Evolutionary conservation across 2,329 filamentous ascomycete genomes (phyloP).

Genomic region (Hawksworthiomyces lignivorus): DNA sequence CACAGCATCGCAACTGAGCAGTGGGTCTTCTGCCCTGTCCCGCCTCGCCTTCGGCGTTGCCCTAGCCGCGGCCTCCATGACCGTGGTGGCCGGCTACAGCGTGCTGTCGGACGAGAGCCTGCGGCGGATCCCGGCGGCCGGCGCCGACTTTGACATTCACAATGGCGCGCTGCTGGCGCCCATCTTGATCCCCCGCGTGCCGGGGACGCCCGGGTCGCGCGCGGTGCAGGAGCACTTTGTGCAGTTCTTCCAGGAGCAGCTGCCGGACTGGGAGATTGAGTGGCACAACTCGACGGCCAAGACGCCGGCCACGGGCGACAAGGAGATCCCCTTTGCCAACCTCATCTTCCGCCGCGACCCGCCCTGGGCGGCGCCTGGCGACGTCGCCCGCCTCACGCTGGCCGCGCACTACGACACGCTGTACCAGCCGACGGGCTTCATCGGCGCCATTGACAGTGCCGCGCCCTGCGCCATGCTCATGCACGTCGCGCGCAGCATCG

Average conservation of each 20-base stretch:
- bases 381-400: slow-evolving; percentile 73
- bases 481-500: slow-evolving; percentile 74
- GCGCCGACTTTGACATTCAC: slow-evolving; percentile 70
- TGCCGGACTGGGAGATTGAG: slow-evolving; percentile 72
- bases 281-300: slow-evolving; percentile 86
- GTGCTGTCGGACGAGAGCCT: slow-evolving; percentile 69
- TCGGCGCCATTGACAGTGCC: slow-evolving; percentile 89
- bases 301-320: slow-evolving; percentile 66
- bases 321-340: slow-evolving; percentile 75
- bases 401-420: slow-evolving; percentile 94
- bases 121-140: slow-evolving; percentile 61
- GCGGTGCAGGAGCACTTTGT: slow-evolving; percentile 74
- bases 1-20: too few relatives aligned
- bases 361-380: slow-evolving; percentile 66
- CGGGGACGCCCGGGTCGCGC: slow-evolving; percentile 69
- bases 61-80: slow-evolving; percentile 13
- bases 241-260: slow-evolving; percentile 65
- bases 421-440: slow-evolving; percentile 71
- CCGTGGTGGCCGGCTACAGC: slow-evolving; percentile 31
- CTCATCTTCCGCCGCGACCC: slow-evolving; percentile 83
- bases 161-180: slow-evolving; percentile 71
- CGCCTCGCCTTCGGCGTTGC: too few relatives aligned
- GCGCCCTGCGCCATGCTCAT: slow-evolving; percentile 91
- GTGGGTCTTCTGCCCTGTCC: too few relatives aligned
- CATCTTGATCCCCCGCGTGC: slow-evolving; percentile 80